Conservation (phyloP, 192 early-diverging fungal species). For the Coemansia sp. region DNA sequence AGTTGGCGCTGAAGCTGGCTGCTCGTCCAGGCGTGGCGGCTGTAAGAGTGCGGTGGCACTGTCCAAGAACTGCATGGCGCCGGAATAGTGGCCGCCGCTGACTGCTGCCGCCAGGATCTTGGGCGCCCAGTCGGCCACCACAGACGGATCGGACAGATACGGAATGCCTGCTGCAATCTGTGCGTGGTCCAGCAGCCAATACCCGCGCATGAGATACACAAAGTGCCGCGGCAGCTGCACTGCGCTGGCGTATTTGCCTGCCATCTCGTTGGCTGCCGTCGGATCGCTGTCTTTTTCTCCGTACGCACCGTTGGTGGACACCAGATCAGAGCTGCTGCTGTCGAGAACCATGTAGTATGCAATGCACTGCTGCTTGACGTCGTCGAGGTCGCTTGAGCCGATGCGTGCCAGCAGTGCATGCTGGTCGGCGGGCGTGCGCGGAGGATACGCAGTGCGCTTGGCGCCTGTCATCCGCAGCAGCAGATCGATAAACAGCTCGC, state of each 20-base stretch:
- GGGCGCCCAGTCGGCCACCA: slow-evolving; percentile 46
- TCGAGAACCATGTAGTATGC: slow-evolving; percentile 46
- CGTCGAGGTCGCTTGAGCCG: slow-evolving; percentile 33
- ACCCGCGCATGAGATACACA: slow-evolving; percentile 45
- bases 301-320: slow-evolving; percentile 13
- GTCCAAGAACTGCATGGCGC: slow-evolving; percentile 31
- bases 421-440: slow-evolving; percentile 21
- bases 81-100: slow-evolving; percentile 10
- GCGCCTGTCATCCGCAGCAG: slow-evolving; percentile 33
- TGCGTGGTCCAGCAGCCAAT: slow-evolving; percentile 55
- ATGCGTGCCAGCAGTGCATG: slow-evolving; percentile 18
- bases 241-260: slow-evolving; percentile 21
- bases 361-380: slow-evolving; percentile 44
- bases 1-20: slow-evolving; percentile 17
- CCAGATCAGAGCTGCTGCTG: not conserved
- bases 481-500: slow-evolving; percentile 49
- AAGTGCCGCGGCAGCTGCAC: slow-evolving; percentile 44
- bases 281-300: slow-evolving; percentile 12
- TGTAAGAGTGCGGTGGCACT: slow-evolving; percentile 36
- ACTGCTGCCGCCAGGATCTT: slow-evolving; percentile 39
- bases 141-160: slow-evolving; percentile 45
- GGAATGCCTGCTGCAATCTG: slow-evolving; percentile 25
- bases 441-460: slow-evolving; percentile 25
- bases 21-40: slow-evolving; percentile 25
- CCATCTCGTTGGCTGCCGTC: slow-evolving; percentile 5